Evolutionary conservation across 805 yeast species (phyloP).

Genomic region (Hanseniaspora mollemarum): DNA sequence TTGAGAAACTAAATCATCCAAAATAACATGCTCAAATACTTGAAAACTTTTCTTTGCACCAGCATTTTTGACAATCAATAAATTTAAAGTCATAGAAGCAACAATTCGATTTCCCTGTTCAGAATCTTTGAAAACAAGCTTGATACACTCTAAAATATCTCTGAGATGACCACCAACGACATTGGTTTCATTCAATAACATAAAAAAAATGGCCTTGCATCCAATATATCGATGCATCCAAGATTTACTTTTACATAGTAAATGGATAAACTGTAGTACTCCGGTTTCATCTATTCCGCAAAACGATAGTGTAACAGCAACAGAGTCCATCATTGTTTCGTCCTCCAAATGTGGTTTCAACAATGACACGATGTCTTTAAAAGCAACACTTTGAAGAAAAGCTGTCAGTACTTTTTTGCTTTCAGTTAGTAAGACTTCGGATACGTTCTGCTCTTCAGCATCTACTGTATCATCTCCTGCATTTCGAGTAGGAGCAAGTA

Average conservation of each 20-base stretch:
- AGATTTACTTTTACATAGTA: background rate
- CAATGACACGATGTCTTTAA: background rate
- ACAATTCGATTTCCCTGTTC: slow-evolving; percentile 54
- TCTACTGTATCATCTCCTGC: background rate
- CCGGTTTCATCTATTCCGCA: background rate
- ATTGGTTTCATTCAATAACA: background rate
- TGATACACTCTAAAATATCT: slow-evolving; percentile 36
- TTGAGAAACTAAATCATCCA: slow-evolving; percentile 76
- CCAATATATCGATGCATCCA: slow-evolving; percentile 5
- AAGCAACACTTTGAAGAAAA: background rate
- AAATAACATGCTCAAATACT: slow-evolving; percentile 48
- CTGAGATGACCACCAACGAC: background rate
- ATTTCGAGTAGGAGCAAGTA: background rate
- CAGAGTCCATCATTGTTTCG: slow-evolving; percentile 3
- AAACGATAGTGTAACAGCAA: slow-evolving; percentile 6
- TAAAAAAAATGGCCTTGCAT: background rate
- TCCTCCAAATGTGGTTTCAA: background rate
- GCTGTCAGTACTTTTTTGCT: background rate
- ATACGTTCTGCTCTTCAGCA: background rate
- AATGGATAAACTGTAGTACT: background rate
- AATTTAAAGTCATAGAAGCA: slow-evolving; percentile 27
- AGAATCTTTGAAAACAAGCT: slow-evolving; percentile 52
- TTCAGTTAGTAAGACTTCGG: background rate
- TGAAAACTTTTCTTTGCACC: background rate
- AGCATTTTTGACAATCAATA: background rate